Evolutionary conservation across 495 filamentous ascomycete genomes (phyloP).

Genomic region (Pyronema omphalodes): DNA sequence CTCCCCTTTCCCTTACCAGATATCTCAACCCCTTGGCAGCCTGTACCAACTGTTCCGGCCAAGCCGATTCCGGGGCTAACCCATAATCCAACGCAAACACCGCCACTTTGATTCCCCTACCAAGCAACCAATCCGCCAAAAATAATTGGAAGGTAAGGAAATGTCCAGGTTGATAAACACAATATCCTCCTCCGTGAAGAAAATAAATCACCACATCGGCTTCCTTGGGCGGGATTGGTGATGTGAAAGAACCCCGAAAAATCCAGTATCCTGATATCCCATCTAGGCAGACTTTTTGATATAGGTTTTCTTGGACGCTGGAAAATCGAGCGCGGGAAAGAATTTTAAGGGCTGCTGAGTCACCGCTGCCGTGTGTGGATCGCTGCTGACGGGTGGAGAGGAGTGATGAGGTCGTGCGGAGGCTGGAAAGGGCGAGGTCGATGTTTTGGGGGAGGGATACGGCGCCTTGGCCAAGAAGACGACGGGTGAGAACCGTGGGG

Average conservation of each 20-base stretch:
- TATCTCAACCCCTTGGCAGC: background rate
- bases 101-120: background rate
- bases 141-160: background rate
- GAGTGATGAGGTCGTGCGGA: too few species aligned
- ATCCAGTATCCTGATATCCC: background rate
- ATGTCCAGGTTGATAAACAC: background rate
- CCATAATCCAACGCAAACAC: background rate
- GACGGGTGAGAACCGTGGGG: too few species aligned
- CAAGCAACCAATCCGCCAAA: background rate
- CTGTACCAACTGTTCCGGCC: background rate
- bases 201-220: background rate
- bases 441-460: too few species aligned
- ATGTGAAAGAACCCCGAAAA: background rate
- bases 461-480: too few species aligned
- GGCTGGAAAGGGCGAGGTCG: too few species aligned
- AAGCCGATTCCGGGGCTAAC: background rate
- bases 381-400: background rate
- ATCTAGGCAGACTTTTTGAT: background rate
- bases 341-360: background rate
- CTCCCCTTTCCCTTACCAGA: background rate
- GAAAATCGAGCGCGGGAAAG: background rate
- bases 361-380: background rate
- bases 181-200: background rate
- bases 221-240: background rate
- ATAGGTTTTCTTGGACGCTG: background rate